phyloP scores from a whole-genome alignment of 345 rosid genomes.

The Psidium guajava region DNA sequence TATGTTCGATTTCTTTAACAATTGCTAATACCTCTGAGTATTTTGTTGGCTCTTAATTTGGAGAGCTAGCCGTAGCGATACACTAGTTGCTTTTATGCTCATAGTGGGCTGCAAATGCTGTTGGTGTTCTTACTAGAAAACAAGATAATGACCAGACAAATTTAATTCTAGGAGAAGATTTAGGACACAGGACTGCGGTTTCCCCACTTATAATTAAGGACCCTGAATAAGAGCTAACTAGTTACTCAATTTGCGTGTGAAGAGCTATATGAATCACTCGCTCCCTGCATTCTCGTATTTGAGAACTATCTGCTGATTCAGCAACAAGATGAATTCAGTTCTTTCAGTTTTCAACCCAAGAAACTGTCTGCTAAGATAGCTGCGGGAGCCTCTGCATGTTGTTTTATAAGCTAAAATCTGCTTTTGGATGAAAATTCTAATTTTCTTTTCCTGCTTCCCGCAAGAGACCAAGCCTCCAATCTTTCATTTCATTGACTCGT shows the following conservation, averaged over 20 bases:
- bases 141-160: neutral
- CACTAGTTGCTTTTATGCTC: neutral
- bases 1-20: neutral
- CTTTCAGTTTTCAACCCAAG: neutral
- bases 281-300: neutral
- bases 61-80: neutral
- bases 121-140: neutral
- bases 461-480: neutral
- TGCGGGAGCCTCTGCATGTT: neutral
- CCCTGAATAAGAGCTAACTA: neutral
- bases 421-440: neutral
- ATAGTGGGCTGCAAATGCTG: neutral
- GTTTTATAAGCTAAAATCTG: neutral
- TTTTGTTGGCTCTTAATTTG: neutral
- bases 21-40: neutral
- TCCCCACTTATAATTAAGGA: neutral
- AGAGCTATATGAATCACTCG: neutral
- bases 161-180: neutral
- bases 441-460: neutral
- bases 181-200: neutral
- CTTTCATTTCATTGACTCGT: neutral
- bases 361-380: neutral
- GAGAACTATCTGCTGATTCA: neutral
- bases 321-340: neutral
- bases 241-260: neutral